Evolutionary conservation across 768 basidiomycete genomes (phyloP).

Genomic region (Calocybe indica): DNA sequence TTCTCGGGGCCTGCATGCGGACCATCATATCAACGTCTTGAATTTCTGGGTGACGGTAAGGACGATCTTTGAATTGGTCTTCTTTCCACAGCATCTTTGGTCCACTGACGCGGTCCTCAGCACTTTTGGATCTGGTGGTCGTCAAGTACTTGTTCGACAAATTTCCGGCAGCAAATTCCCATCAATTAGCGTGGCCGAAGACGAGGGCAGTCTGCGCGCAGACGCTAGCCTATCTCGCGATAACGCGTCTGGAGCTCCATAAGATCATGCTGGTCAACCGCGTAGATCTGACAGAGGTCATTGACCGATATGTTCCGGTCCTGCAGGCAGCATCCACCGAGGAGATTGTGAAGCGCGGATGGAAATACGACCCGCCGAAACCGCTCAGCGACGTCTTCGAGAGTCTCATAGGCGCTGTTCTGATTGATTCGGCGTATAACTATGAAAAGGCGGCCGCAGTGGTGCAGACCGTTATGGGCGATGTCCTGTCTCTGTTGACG

Average conservation of each 20-base stretch:
- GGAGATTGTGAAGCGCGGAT: conserved; percentile 63
- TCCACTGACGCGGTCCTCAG: conserved; percentile 27
- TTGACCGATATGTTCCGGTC: conserved; percentile 53
- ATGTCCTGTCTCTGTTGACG: conserved; percentile 54
- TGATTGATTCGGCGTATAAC: conserved; percentile 74
- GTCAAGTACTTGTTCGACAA: conserved; percentile 65
- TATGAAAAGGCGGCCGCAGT: conserved; percentile 62
- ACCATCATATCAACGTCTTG: conserved; percentile 78
- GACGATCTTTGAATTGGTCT: conserved; percentile 1
- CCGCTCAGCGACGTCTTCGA: conserved; percentile 81
- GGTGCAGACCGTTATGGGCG: conserved; percentile 58
- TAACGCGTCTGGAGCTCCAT: conserved; percentile 62
- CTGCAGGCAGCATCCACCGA: conserved; percentile 49
- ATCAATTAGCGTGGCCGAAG: conserved; percentile 68
- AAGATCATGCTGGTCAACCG: conserved; percentile 66
- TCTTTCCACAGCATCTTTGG: conserved; percentile 1
- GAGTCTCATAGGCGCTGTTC: conserved; percentile 76
- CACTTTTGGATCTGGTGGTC: conserved; percentile 67
- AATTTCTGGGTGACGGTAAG: conserved; percentile 88
- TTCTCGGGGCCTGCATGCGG: conserved; percentile 43
- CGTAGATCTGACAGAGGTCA: conserved; percentile 58
- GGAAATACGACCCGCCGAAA: conserved; percentile 86
- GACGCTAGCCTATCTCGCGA: conserved; percentile 63
- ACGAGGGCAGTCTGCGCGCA: conserved; percentile 69
- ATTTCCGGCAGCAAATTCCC: conserved; percentile 68